phyloP scores from a whole-genome alignment of 768 basidiomycete species.

The Dentipellis sp. region DNA sequence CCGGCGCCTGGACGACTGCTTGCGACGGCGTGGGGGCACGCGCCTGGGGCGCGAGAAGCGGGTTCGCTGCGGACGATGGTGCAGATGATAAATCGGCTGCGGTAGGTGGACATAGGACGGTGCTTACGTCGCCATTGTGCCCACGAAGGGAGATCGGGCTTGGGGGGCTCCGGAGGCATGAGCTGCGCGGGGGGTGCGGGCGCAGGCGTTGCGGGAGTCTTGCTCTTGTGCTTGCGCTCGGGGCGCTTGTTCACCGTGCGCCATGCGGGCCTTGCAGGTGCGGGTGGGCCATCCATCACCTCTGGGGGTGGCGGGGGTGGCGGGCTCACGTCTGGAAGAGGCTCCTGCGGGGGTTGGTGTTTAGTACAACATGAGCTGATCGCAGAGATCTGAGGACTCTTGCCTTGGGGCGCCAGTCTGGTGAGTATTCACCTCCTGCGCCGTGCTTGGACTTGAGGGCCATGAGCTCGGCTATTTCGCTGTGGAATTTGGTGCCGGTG shows the following conservation, averaged over 20 bases:
- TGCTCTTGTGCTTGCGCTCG: conserved; percentile 24
- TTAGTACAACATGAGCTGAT: background rate
- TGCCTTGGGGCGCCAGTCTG: conserved; percentile 64
- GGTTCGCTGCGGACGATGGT: conserved; percentile 45
- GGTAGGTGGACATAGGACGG: background rate
- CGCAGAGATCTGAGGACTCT: conserved; percentile 12
- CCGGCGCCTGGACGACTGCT: conserved; percentile 23
- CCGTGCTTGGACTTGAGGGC: conserved; percentile 76
- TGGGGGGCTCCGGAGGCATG: conserved; percentile 26
- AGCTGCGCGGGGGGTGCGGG: conserved; percentile 25
- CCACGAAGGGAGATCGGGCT: conserved; percentile 59
- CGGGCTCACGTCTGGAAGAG: conserved; percentile 13
- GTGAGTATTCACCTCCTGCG: conserved; percentile 67
- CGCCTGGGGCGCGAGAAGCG: conserved; percentile 43
- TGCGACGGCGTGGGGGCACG: conserved; percentile 28
- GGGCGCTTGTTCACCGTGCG: conserved; percentile 60
- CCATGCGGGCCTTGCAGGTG: conserved; percentile 63
- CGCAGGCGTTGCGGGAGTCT: conserved; percentile 26
- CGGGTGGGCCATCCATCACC: conserved; percentile 30
- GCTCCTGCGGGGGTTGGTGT: conserved; percentile 11
- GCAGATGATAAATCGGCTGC: background rate
- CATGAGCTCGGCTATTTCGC: conserved; percentile 83
- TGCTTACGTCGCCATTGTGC: conserved; percentile 76
- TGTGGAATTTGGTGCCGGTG: conserved; percentile 18
- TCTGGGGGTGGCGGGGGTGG: conserved; percentile 35